Evolutionary conservation across 2,329 filamentous ascomycete species (phyloP).

Genomic region (Chrysoporthe cubensis): DNA sequence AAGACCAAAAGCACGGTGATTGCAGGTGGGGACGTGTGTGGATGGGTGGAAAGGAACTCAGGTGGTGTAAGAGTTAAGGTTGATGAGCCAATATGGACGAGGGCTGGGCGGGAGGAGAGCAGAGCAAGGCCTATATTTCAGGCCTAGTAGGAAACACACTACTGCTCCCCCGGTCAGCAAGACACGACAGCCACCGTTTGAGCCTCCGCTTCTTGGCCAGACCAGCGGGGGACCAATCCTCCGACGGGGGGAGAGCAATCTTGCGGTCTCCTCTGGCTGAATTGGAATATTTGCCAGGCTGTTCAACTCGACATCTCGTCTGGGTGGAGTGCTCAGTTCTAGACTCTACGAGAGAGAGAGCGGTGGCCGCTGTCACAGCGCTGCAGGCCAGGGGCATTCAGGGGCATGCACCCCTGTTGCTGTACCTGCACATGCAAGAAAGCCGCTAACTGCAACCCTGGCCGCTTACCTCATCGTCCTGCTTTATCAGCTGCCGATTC

Average conservation of each 20-base stretch:
- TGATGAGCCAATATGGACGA: not conserved
- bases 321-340: no score
- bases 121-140: not conserved
- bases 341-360: not conserved
- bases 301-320: no score
- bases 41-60: constrained; percentile 7
- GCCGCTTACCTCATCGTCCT: not conserved
- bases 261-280: no score
- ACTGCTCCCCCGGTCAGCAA: not conserved
- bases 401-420: constrained; percentile 9
- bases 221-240: not conserved
- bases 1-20: not conserved
- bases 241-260: not conserved
- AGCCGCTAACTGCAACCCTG: not conserved
- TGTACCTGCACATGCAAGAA: constrained; percentile 1
- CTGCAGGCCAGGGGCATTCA: constrained; percentile 5
- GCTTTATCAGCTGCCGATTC: constrained; percentile 30
- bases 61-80: not conserved
- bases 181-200: not conserved
- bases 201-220: not conserved
- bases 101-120: not conserved
- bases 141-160: constrained; percentile 16
- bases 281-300: not conserved
- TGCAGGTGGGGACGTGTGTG: constrained; percentile 17
- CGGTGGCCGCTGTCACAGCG: not conserved